phyloP scores from a whole-genome alignment of 371 early-diverging fungal genomes.

The Batkoa obscura region DNA sequence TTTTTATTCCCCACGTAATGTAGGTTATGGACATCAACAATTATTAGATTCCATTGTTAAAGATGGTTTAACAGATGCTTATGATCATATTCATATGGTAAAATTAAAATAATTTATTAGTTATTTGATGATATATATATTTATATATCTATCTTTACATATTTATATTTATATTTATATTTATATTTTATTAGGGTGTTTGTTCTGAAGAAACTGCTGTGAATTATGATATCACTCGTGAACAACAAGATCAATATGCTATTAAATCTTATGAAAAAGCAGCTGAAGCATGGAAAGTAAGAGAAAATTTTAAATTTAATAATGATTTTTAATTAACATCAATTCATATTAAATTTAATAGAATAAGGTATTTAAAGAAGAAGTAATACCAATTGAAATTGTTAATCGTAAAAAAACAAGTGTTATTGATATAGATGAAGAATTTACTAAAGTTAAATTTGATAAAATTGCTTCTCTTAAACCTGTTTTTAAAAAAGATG shows the following conservation, averaged over 20 bases:
- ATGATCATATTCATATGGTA: constrained; percentile 26
- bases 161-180: too few relatives aligned
- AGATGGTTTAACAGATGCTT: constrained; percentile 89
- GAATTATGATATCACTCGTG: constrained; percentile 59
- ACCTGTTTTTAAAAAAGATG: constrained; percentile 12
- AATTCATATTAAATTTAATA: constrained; percentile 13
- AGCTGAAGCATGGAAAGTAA: constrained; percentile 42
- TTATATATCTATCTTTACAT: too few relatives aligned
- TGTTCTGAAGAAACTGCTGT: constrained; percentile 86
- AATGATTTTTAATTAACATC: background rate
- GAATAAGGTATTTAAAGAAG: constrained; percentile 53
- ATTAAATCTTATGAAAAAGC: constrained; percentile 73
- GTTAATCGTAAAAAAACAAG: constrained; percentile 68
- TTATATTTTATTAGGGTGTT: constrained; percentile 60
- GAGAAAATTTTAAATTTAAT: background rate
- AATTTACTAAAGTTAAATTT: constrained; percentile 28
- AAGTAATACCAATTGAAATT: constrained; percentile 76
- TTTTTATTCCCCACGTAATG: constrained; percentile 22
- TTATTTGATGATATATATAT: too few relatives aligned
- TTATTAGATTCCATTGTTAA: constrained; percentile 71
- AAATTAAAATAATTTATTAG: too few relatives aligned
- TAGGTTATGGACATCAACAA: constrained; percentile 69
- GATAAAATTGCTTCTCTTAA: constrained; percentile 7
- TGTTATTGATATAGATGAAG: constrained; percentile 61
- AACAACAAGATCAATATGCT: constrained; percentile 79